These are phyloP conservation scores for Peronospora farinosa DNA, from an alignment of 352 stramenopile species.

Conservation along the genomic window DNA sequence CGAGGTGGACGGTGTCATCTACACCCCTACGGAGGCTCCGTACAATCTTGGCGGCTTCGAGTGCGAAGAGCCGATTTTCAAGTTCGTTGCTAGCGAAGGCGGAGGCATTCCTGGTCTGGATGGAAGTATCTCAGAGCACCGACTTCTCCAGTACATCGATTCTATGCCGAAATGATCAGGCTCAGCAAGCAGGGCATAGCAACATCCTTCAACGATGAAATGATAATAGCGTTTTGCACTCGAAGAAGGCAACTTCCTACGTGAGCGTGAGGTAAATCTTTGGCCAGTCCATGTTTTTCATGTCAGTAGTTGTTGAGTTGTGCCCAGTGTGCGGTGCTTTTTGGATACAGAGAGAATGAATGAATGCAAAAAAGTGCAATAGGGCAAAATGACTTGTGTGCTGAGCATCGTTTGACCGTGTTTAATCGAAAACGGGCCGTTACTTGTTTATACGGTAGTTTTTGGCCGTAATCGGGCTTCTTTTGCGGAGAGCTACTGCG, in stretches of 20 bases:
- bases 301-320: constrained; percentile 34
- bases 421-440: constrained; percentile 1
- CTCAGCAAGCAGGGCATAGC: constrained; percentile 10
- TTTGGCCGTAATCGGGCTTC: constrained; percentile 64
- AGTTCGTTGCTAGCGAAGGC: constrained; percentile 84
- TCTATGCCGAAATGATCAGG: constrained; percentile 53
- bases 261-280: constrained; percentile 61
- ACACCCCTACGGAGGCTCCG: constrained; percentile 72
- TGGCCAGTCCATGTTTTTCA: constrained; percentile 50
- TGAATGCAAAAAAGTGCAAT: constrained; percentile 25
- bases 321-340: constrained; percentile 21
- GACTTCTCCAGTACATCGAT: constrained; percentile 75
- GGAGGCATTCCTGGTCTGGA: constrained; percentile 75
- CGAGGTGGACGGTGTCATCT: constrained; percentile 83
- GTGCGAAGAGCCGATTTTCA: constrained; percentile 80
- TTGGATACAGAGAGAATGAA: constrained; percentile 27
- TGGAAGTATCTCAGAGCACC: constrained; percentile 71
- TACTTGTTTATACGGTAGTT: constrained; percentile 77
- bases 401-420: constrained; percentile 5
- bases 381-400: constrained; percentile 17
- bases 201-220: constrained; percentile 14
- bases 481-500: constrained; percentile 35
- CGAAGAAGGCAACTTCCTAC: constrained; percentile 45
- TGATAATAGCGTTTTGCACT: constrained; percentile 16
- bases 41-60: constrained; percentile 86